Evolutionary conservation across 345 rosid genomes (phyloP).

Genomic region (Hypericum androsaemum): DNA sequence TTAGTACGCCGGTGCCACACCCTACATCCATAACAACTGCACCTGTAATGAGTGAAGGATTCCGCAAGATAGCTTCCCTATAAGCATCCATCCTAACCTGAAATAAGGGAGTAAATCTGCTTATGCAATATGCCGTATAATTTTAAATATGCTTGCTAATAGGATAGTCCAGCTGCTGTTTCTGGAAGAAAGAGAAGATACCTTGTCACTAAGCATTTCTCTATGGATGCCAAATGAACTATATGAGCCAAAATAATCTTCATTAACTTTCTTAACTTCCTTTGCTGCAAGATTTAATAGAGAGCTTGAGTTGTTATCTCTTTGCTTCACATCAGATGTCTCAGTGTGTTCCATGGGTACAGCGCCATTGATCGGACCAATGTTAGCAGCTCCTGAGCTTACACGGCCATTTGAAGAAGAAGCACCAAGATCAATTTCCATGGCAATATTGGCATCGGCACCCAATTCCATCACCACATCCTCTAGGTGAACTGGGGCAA

Average conservation of each 20-base stretch:
- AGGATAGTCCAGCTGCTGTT: neutral
- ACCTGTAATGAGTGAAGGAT: constrained; percentile 61
- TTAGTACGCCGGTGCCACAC: constrained; percentile 91
- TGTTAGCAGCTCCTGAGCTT: constrained; percentile 20
- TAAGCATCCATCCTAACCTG: constrained; percentile 86
- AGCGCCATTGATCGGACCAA: constrained; percentile 18
- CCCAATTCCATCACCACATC: constrained; percentile 37
- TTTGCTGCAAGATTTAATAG: constrained; percentile 28
- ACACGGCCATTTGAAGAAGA: constrained; percentile 24
- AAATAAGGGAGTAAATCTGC: constrained; percentile 1
- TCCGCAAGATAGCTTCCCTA: constrained; percentile 67
- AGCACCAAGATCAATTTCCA: constrained; percentile 23
- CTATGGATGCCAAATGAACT: constrained; percentile 82
- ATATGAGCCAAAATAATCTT: constrained; percentile 77
- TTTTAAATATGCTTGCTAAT: no score
- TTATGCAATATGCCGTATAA: no score
- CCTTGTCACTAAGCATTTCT: constrained; percentile 93
- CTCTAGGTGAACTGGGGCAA: constrained; percentile 33
- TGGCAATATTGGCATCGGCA: constrained; percentile 25
- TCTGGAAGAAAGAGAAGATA: constrained; percentile 16
- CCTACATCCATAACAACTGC: constrained; percentile 97
- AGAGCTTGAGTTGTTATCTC: constrained; percentile 22
- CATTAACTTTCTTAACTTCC: constrained; percentile 54
- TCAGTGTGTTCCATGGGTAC: constrained; percentile 14
- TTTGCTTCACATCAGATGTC: constrained; percentile 10